phyloP scores from a whole-genome alignment of 768 basidiomycete species.

The Mrakia gelida region DNA sequence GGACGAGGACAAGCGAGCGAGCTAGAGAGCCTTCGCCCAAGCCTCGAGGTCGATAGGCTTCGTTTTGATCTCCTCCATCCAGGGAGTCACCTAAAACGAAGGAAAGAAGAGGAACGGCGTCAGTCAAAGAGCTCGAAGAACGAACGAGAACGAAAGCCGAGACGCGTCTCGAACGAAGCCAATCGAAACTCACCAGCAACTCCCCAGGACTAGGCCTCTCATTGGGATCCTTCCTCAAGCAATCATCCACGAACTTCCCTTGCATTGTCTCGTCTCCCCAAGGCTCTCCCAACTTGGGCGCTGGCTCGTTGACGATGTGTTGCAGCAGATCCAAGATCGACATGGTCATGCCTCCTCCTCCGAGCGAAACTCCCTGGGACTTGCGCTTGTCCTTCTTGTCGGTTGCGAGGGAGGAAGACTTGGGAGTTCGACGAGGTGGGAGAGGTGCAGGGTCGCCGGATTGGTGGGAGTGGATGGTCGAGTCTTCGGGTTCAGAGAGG shows the following conservation, averaged over 20 bases:
- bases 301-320: constrained; percentile 98
- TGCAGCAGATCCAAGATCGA: constrained; percentile 93
- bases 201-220: constrained; percentile 80
- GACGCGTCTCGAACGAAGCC: neutral
- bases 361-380: constrained; percentile 85
- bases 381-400: constrained; percentile 74
- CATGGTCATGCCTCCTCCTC: constrained; percentile 97
- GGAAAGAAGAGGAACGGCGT: neutral
- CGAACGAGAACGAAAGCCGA: neutral
- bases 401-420: neutral
- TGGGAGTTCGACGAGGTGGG: neutral
- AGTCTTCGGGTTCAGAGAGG: constrained; percentile 18
- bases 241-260: constrained; percentile 80
- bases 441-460: neutral
- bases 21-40: constrained; percentile 25
- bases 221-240: constrained; percentile 84
- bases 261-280: constrained; percentile 53
- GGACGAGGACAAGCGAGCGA: neutral
- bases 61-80: constrained; percentile 20
- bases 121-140: neutral
- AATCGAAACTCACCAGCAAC: constrained; percentile 51
- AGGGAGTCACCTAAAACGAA: constrained; percentile 7
- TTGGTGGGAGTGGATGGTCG: constrained; percentile 8
- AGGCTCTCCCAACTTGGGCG: constrained; percentile 59
- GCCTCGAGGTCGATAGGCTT: constrained; percentile 26